Conservation (phyloP, 805 yeast genomes). For the Naumovozyma baii region DNA sequence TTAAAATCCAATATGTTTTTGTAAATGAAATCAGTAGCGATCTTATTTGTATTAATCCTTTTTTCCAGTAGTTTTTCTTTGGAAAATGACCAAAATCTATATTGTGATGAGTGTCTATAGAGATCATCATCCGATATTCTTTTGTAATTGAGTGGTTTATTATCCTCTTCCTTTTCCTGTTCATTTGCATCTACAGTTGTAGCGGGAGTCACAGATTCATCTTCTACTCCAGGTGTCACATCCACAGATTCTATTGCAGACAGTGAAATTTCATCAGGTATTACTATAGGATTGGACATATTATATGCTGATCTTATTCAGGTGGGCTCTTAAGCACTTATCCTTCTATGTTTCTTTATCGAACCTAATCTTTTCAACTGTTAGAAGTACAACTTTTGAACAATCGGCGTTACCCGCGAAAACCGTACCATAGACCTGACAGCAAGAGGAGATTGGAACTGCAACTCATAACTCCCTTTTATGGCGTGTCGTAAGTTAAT, state of each 20-base stretch:
- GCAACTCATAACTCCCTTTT: too few species aligned
- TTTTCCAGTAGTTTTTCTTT: slow-evolving; percentile 42
- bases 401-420: too few species aligned
- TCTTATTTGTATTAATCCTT: slow-evolving; percentile 43
- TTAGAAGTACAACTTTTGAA: too few species aligned
- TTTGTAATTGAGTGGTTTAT: slow-evolving; percentile 17
- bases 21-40: slow-evolving; percentile 36
- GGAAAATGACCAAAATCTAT: slow-evolving; percentile 76
- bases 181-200: neutral
- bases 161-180: neutral
- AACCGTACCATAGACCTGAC: too few species aligned
- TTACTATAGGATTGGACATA: neutral
- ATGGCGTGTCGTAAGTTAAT: too few species aligned
- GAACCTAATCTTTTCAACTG: too few species aligned
- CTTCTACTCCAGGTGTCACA: neutral
- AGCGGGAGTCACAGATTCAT: neutral
- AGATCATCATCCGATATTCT: slow-evolving; percentile 72
- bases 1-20: slow-evolving; percentile 27
- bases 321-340: too few species aligned
- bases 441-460: too few species aligned
- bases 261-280: neutral
- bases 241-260: neutral
- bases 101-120: slow-evolving; percentile 81
- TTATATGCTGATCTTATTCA: too few species aligned
- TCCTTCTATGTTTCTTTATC: too few species aligned